Conservation (phyloP, 1,284 basidiomycete species). For the Ustilago shanxiensis region DNA sequence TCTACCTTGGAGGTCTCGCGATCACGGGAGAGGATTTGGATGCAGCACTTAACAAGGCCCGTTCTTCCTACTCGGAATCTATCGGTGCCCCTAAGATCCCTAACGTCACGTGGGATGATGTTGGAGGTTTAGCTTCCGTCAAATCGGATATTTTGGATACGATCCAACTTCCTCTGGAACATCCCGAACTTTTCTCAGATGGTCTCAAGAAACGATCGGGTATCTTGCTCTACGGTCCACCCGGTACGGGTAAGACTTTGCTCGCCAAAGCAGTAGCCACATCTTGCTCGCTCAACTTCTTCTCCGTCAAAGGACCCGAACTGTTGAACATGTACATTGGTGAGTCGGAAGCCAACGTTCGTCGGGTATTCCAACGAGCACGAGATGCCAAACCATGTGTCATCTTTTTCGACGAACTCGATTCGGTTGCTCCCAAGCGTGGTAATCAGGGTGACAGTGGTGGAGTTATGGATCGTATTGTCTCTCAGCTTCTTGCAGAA, state of each 20-base stretch:
- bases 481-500: constrained; percentile 72
- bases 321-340: constrained; percentile 73
- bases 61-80: constrained; percentile 86
- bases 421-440: constrained; percentile 72
- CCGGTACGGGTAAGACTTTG: constrained; percentile 72
- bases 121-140: constrained; percentile 89
- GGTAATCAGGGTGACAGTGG: constrained; percentile 73
- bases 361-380: constrained; percentile 72
- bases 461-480: constrained; percentile 73
- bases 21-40: constrained; percentile 81
- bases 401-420: constrained; percentile 73
- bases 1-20: constrained; percentile 74
- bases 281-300: constrained; percentile 72
- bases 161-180: constrained; percentile 92
- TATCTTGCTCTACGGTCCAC: constrained; percentile 71
- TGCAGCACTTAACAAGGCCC: constrained; percentile 80
- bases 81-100: constrained; percentile 98
- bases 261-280: constrained; percentile 78
- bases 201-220: constrained; percentile 97
- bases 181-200: constrained; percentile 91
- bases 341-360: constrained; percentile 72
- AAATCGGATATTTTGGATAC: constrained; percentile 97
- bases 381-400: constrained; percentile 72
- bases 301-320: constrained; percentile 73
- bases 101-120: constrained; percentile 96